A percentile compares a stretch with the other conserved stretches of the same genome.
Evolutionary conservation across 257 asterid species (phyloP).

Genomic region (Linderniella brevidens): DNA sequence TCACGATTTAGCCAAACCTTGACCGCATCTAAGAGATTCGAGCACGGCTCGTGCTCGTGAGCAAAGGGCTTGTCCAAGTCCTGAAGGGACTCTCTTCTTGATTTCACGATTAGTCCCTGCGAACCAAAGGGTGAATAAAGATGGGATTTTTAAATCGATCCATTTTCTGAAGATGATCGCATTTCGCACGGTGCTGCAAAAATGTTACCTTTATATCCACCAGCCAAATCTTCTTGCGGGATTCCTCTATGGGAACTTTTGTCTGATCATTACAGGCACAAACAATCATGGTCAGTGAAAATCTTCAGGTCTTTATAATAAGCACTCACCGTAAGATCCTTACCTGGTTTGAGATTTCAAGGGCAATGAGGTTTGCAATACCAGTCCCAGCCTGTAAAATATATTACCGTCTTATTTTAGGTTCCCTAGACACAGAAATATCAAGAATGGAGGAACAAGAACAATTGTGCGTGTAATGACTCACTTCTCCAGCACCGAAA

Average conservation of each 20-base stretch:
- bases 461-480: background rate
- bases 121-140: constrained; percentile 5
- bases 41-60: constrained; percentile 60
- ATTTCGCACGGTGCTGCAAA: background rate
- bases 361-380: constrained; percentile 92
- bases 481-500: constrained; percentile 98
- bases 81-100: constrained; percentile 81
- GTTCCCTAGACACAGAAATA: background rate
- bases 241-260: constrained; percentile 36
- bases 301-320: background rate
- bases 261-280: constrained; percentile 26
- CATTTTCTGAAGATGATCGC: background rate
- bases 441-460: background rate
- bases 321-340: background rate
- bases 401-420: no score
- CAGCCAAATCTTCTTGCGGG: constrained; percentile 80
- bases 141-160: background rate
- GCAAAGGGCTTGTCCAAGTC: constrained; percentile 93
- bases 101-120: constrained; percentile 69
- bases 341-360: constrained; percentile 80
- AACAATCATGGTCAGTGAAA: background rate
- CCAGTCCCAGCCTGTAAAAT: constrained; percentile 81
- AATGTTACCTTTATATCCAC: constrained; percentile 80
- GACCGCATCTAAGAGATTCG: constrained; percentile 66
- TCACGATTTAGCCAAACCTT: constrained; percentile 34